Conservation (phyloP, 495 filamentous ascomycete genomes). For the Aspergillus campestris region DNA sequence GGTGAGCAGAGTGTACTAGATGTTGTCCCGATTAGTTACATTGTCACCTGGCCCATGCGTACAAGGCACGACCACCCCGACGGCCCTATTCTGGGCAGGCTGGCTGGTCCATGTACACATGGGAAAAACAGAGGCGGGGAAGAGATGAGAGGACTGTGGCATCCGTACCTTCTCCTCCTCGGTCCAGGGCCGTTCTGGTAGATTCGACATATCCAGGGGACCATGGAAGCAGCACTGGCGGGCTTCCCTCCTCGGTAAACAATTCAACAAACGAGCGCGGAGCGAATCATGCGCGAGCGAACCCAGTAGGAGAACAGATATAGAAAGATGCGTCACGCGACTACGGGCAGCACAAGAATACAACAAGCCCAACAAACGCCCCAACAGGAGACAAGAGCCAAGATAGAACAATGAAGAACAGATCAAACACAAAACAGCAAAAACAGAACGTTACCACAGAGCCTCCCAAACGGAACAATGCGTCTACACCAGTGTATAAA, state of each 20-base stretch:
- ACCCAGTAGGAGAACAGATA: neutral
- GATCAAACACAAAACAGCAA: slow-evolving; percentile 3
- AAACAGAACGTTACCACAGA: slow-evolving; percentile 10
- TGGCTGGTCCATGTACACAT: neutral
- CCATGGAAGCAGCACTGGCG: slow-evolving; percentile 28
- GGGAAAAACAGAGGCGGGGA: neutral
- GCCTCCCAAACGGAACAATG: slow-evolving; percentile 28
- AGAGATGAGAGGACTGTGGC: neutral
- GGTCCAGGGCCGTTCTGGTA: slow-evolving; percentile 44
- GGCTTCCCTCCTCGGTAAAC: slow-evolving; percentile 7
- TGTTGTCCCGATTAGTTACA: neutral
- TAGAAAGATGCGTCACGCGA: slow-evolving; percentile 12
- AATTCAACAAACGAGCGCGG: slow-evolving; percentile 7
- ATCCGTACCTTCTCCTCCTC: slow-evolving; percentile 52
- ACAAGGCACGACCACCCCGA: no score
- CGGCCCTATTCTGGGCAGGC: no score
- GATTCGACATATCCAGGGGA: slow-evolving; percentile 39
- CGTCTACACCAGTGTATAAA: slow-evolving; percentile 19
- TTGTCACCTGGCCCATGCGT: no score
- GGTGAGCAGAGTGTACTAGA: slow-evolving; percentile 45
- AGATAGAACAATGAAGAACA: slow-evolving; percentile 7
- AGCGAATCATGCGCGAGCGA: neutral
- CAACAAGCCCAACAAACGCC: slow-evolving; percentile 4
- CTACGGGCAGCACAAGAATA: slow-evolving; percentile 2
- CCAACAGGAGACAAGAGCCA: slow-evolving; percentile 1